phyloP scores from a whole-genome alignment of 331 rosid species.

The Acacia pycnantha region DNA sequence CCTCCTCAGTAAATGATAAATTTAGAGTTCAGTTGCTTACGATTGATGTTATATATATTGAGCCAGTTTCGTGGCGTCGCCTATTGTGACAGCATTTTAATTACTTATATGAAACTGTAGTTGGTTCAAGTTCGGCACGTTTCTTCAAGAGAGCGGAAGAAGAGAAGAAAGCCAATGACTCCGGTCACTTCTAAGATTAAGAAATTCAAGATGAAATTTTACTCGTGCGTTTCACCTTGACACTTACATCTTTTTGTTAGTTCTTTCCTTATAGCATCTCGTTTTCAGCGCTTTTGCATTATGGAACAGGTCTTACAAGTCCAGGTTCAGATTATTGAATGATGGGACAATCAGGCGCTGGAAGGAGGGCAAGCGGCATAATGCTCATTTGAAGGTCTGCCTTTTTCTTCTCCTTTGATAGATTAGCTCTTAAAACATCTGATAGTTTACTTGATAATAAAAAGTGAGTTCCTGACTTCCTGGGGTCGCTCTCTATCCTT shows the following conservation, averaged over 20 bases:
- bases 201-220: constrained; percentile 75
- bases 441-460: neutral
- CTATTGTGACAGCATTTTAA: constrained; percentile 18
- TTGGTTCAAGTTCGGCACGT: constrained; percentile 75
- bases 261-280: neutral
- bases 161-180: constrained; percentile 82
- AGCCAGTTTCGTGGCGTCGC: neutral
- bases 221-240: constrained; percentile 58
- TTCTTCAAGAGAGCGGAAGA: constrained; percentile 77
- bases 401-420: neutral
- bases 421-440: neutral
- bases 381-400: constrained; percentile 87
- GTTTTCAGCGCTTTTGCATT: constrained; percentile 19
- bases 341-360: constrained; percentile 91
- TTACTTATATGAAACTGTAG: constrained; percentile 35
- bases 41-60: neutral
- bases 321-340: constrained; percentile 70
- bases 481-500: neutral
- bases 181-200: constrained; percentile 85
- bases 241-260: neutral
- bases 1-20: neutral
- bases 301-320: constrained; percentile 72
- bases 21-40: neutral
- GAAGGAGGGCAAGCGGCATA: constrained; percentile 93
- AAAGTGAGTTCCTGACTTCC: constrained; percentile 18